A percentile compares a stretch with the other conserved stretches of the same genome.
Evolutionary conservation across 257 asterid species (phyloP).

Genomic region (Parsonsia alboflavescens): DNA sequence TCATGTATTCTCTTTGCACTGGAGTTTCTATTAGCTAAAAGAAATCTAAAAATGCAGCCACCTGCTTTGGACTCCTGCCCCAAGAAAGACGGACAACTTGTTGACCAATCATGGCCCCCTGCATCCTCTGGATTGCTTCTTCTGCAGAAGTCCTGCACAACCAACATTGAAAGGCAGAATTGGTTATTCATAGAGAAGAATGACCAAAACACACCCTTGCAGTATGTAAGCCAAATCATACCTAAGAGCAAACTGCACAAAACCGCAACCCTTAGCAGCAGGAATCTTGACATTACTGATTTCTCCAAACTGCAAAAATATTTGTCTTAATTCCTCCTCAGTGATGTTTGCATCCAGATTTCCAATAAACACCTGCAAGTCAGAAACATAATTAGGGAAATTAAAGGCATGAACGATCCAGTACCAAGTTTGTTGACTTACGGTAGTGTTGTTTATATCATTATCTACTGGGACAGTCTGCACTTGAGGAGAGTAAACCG

Average conservation of each 20-base stretch:
- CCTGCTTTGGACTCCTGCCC: conserved; percentile 96
- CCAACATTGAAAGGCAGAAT: conserved; percentile 17
- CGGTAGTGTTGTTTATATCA: conserved; percentile 78
- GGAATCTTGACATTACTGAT: conserved; percentile 81
- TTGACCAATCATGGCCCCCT: conserved; percentile 79
- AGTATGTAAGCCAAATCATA: conserved; percentile 16
- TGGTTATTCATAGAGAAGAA: conserved; percentile 11
- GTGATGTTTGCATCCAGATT: conserved; percentile 75
- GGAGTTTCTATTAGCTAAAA: background rate
- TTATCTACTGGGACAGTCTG: conserved; percentile 72
- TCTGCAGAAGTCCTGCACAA: conserved; percentile 69
- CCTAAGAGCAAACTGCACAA: conserved; percentile 88
- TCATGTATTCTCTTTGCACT: background rate
- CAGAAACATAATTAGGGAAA: conserved; percentile 19
- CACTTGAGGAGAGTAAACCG: conserved; percentile 56
- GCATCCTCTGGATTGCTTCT: conserved; percentile 95
- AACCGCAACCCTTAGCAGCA: conserved; percentile 83
- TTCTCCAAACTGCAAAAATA: conserved; percentile 77
- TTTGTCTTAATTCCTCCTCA: conserved; percentile 84
- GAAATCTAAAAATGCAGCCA: conserved; percentile 9
- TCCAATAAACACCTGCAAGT: conserved; percentile 70
- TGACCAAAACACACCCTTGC: background rate
- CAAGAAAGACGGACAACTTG: conserved; percentile 90
- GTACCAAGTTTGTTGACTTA: conserved; percentile 34
- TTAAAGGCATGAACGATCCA: conserved; percentile 6